Conservation (phyloP, 495 filamentous ascomycete genomes). For the Penicillium roqueforti region DNA sequence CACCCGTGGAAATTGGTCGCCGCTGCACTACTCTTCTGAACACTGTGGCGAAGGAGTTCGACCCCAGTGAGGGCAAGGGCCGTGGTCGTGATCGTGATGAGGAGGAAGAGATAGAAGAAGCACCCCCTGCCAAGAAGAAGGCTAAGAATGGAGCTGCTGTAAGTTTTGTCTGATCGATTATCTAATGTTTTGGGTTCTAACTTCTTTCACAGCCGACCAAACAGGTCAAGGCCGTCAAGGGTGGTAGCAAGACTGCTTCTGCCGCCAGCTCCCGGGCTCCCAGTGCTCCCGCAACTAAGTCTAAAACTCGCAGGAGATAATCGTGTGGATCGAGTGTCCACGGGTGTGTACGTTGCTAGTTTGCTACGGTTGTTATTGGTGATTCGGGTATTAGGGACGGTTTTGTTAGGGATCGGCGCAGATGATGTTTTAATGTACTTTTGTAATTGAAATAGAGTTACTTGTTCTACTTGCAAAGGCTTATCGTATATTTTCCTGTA, state of each 20-base stretch:
- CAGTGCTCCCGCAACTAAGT: slow-evolving; percentile 48
- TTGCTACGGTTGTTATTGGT: slow-evolving; percentile 7
- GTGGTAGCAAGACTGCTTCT: slow-evolving; percentile 48
- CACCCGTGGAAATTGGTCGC: slow-evolving; percentile 85
- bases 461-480: slow-evolving; percentile 8
- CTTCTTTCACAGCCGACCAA: slow-evolving; percentile 47
- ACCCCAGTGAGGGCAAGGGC: slow-evolving; percentile 67
- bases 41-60: slow-evolving; percentile 91
- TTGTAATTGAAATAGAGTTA: slow-evolving; percentile 23
- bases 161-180: slow-evolving; percentile 21
- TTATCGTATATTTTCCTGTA: slow-evolving; percentile 14
- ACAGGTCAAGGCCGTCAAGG: slow-evolving; percentile 56
- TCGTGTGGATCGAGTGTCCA: slow-evolving; percentile 1
- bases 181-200: slow-evolving; percentile 8
- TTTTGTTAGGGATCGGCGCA: slow-evolving; percentile 19
- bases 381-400: slow-evolving; percentile 3
- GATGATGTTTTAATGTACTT: slow-evolving; percentile 18
- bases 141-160: slow-evolving; percentile 75
- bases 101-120: slow-evolving; percentile 70
- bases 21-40: slow-evolving; percentile 92
- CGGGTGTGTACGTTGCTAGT: slow-evolving; percentile 12
- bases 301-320: slow-evolving; percentile 49
- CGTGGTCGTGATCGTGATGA: slow-evolving; percentile 71
- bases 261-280: slow-evolving; percentile 52
- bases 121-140: slow-evolving; percentile 89